These are phyloP conservation scores for Microcos paniculata DNA, from an alignment of 345 rosid species.

Conservation along the genomic window DNA sequence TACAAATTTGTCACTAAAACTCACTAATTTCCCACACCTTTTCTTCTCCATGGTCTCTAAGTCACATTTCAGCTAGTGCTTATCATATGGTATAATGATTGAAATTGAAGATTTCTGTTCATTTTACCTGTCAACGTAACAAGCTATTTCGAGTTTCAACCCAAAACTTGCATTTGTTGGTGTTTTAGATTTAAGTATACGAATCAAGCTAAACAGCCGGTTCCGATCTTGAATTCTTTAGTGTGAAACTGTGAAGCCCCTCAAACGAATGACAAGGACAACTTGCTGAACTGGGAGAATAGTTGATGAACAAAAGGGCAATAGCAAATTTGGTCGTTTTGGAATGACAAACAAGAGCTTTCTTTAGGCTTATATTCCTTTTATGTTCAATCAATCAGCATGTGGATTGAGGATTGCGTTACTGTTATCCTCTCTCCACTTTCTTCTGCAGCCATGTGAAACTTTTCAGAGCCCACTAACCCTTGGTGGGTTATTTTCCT, in stretches of 20 bases:
- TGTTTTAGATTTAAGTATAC: not conserved
- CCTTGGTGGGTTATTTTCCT: constrained; percentile 7
- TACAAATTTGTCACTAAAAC: no score
- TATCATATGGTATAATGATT: no score
- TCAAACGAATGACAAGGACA: no score
- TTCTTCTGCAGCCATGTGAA: constrained; percentile 34
- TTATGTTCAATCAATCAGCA: constrained; percentile 5
- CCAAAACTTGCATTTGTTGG: not conserved
- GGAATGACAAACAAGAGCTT: not conserved
- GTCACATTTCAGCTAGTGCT: no score
- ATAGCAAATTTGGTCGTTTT: not conserved
- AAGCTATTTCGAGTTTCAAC: not conserved
- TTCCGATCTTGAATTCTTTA: not conserved
- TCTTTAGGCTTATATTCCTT: not conserved
- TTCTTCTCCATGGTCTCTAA: no score
- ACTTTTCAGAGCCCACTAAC: constrained; percentile 54
- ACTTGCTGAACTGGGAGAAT: not conserved
- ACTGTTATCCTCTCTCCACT: not conserved
- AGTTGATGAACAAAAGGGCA: not conserved
- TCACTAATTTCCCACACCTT: no score
- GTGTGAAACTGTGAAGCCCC: no score
- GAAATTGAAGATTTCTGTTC: no score
- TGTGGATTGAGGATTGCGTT: no score
- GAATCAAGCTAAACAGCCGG: not conserved
- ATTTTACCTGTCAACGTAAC: no score